These are phyloP conservation scores for Lactuca saligna DNA, from an alignment of 129 eudicot genomes.

Conservation along the genomic window DNA sequence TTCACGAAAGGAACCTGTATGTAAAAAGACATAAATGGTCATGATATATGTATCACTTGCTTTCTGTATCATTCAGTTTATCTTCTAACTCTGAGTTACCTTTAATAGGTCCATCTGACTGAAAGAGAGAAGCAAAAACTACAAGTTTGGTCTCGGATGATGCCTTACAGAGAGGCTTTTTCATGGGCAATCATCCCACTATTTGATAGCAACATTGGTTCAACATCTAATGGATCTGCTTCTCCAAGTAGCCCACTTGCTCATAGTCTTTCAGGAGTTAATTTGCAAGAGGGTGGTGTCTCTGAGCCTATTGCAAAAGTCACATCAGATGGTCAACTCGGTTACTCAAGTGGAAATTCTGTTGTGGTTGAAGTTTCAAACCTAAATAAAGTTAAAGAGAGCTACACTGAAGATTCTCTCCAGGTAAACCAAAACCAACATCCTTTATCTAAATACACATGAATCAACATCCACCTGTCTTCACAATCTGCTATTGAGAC, in stretches of 20 bases:
- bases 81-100: not conserved
- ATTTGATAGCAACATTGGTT: slow-evolving; percentile 74
- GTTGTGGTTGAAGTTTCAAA: slow-evolving; percentile 95
- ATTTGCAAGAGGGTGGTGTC: slow-evolving; percentile 59
- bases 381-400: slow-evolving; percentile 90
- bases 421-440: slow-evolving; percentile 47
- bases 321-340: slow-evolving; percentile 74
- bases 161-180: slow-evolving; percentile 97
- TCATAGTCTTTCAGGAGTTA: slow-evolving; percentile 66
- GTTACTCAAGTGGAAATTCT: slow-evolving; percentile 79
- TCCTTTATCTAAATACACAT: not conserved
- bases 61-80: too few relatives aligned
- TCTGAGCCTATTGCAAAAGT: slow-evolving; percentile 72
- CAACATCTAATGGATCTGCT: slow-evolving; percentile 79
- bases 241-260: slow-evolving; percentile 93
- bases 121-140: slow-evolving; percentile 97
- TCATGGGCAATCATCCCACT: slow-evolving; percentile 95
- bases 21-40: slow-evolving; percentile 19
- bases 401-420: slow-evolving; percentile 93
- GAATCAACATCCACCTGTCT: too few relatives aligned
- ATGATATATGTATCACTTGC: not conserved
- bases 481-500: too few relatives aligned
- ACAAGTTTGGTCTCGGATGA: slow-evolving; percentile 98
- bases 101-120: slow-evolving; percentile 75
- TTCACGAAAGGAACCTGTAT: slow-evolving; percentile 96